These are phyloP conservation scores for Haematococcus lacustris DNA, from an alignment of 139 green algal genomes.

Conservation along the genomic window DNA sequence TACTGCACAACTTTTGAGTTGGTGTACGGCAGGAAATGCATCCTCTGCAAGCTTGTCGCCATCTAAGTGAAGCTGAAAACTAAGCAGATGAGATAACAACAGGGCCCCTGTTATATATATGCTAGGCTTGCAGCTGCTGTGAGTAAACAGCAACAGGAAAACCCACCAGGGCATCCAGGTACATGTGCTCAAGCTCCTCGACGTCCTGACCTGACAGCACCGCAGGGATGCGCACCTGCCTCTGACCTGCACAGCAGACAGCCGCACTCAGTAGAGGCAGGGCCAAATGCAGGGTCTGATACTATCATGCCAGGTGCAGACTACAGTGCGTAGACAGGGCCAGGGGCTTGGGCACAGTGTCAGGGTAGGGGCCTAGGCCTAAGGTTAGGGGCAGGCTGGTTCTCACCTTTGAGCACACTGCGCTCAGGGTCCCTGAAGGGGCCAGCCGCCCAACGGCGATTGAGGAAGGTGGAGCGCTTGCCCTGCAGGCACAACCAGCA, in stretches of 20 bases:
- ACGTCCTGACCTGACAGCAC: constrained; percentile 30
- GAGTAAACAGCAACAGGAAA: background rate
- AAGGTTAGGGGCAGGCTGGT: no score
- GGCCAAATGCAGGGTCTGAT: background rate
- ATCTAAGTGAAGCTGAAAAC: background rate
- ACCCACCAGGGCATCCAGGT: constrained; percentile 26
- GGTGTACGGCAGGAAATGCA: background rate
- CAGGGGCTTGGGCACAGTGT: background rate
- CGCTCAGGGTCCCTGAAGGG: constrained; percentile 27
- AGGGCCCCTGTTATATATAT: background rate
- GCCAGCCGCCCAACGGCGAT: constrained; percentile 38
- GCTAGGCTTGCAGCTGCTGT: background rate
- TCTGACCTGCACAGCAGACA: constrained; percentile 9
- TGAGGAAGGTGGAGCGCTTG: constrained; percentile 35
- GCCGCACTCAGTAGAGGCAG: background rate
- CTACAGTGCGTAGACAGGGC: background rate
- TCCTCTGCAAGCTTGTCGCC: background rate
- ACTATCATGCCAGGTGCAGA: background rate
- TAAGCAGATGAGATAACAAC: no score
- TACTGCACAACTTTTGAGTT: background rate
- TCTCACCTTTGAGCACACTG: constrained; percentile 26
- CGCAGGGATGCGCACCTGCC: constrained; percentile 13
- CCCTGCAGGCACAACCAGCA: constrained; percentile 2
- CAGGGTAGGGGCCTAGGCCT: background rate
- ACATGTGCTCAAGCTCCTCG: constrained; percentile 26